Base-by-base conservation (phyloP, 805 yeast genomes). In the Priceomyces melissophilus region DNA sequence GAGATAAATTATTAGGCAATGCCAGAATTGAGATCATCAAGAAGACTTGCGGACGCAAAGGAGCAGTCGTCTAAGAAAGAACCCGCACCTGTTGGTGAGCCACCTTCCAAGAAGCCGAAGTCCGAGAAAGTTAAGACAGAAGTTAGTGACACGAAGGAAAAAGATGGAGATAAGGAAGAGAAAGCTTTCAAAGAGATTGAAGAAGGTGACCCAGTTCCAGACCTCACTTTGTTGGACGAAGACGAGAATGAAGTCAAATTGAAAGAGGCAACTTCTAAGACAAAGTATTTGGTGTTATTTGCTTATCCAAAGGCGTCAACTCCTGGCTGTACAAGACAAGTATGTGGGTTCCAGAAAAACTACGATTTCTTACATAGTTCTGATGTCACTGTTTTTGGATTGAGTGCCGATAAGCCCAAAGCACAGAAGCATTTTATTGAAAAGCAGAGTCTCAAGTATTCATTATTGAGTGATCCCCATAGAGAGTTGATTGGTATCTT, bases 311-410 rank as follows among this genome's bases (percentile, higher is more conserved):
- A 76, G 56, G 98, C 98, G 0, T 80, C 84, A 17, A 91, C 98
- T 0, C 96, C 96, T 1, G 99, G 99, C 3, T 93, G 99, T 63
- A 91, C 99, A 1, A 78, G 88, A 52, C 99, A 91, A 65, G 97
- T 90, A 2, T 77, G 85, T 58, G 96, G 96, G 0, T 93, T 84
- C 60, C 81, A 93, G 52, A 82, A 78, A 48, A 78, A 78, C 51
- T 82, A 66, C 58, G 69, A 73, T 2, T 67, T 73, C 32, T 75
- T 85, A 53, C 60, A 69, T 35, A 50, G 48, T 9, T 65, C 75
- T 30, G 75, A 75, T 16, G 82, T 81, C 2, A 66, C 76, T 0
- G 82, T 91, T 1, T 81, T 76, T 52, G 99, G 99, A 0, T 60
- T 91, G 37, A 84, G 95, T 54, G 82, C 91, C 3, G 99, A 91